phyloP scores from a whole-genome alignment of 192 early-diverging fungal species.

The Podila verticillata region DNA sequence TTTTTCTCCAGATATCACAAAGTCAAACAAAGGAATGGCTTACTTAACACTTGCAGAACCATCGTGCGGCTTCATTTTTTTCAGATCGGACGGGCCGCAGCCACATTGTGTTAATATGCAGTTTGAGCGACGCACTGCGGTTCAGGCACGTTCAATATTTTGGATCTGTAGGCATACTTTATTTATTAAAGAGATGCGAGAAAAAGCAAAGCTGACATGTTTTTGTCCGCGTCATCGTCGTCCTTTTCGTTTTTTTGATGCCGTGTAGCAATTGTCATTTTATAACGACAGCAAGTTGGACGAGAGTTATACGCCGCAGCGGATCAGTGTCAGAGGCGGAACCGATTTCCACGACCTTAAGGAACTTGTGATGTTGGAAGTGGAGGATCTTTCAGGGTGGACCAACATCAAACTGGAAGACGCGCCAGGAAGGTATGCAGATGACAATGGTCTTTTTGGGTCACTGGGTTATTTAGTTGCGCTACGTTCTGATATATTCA shows the following conservation, averaged over 20 bases:
- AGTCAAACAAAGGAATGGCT: no score
- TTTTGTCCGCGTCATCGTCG: neutral
- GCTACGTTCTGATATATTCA: neutral
- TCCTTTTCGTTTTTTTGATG: neutral
- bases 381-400: slow-evolving; percentile 76
- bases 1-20: neutral
- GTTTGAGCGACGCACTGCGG: slow-evolving; percentile 68
- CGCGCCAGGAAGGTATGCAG: slow-evolving; percentile 43
- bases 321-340: slow-evolving; percentile 74
- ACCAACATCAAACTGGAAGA: slow-evolving; percentile 64
- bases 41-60: neutral
- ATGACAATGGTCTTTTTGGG: neutral
- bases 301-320: slow-evolving; percentile 83
- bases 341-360: slow-evolving; percentile 72
- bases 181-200: neutral
- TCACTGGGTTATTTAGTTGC: neutral
- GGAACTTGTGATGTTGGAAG: slow-evolving; percentile 63
- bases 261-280: slow-evolving; percentile 62
- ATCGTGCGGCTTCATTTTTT: slow-evolving; percentile 12
- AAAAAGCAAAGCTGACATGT: neutral
- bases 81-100: slow-evolving; percentile 74
- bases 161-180: neutral
- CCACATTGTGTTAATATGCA: slow-evolving; percentile 81
- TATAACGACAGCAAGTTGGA: slow-evolving; percentile 81
- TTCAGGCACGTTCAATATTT: slow-evolving; percentile 60